Percentiles rank a stretch among this genome's conserved stretches.
Evolutionary conservation across 306 rosid genomes (phyloP).

Genomic region (Medicago arabica): DNA sequence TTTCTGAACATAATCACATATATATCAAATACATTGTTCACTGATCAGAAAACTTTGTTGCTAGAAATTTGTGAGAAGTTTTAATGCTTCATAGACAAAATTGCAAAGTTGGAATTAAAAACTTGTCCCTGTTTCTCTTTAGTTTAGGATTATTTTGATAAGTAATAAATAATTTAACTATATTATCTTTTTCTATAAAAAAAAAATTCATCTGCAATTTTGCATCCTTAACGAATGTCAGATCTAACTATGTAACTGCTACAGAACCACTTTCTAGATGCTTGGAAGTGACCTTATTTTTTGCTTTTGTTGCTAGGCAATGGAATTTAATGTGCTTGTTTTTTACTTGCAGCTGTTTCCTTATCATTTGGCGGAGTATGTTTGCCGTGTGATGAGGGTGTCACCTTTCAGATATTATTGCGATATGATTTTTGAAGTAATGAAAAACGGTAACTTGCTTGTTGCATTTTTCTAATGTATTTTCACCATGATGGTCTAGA

Average conservation of each 20-base stretch:
- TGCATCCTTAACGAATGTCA: not conserved
- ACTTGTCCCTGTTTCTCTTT: constrained; percentile 21
- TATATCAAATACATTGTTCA: constrained; percentile 31
- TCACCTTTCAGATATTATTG: constrained; percentile 98
- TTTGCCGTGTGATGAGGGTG: constrained; percentile 96
- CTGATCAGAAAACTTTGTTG: constrained; percentile 27
- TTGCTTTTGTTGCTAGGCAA: constrained; percentile 40
- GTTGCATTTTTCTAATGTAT: constrained; percentile 43
- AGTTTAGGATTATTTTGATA: not conserved
- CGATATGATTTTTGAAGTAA: constrained; percentile 96
- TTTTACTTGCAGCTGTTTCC: constrained; percentile 90
- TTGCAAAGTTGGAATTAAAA: constrained; percentile 6
- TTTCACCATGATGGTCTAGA: constrained; percentile 23
- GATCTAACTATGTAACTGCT: not conserved
- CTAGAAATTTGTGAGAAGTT: constrained; percentile 3
- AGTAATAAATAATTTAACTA: constrained; percentile 7
- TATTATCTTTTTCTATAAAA: not conserved
- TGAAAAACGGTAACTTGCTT: constrained; percentile 83
- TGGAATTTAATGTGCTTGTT: constrained; percentile 44
- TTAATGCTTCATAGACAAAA: not conserved
- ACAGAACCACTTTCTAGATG: constrained; percentile 9
- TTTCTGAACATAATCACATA: constrained; percentile 30
- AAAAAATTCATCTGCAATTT: constrained; percentile 2
- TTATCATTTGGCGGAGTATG: constrained; percentile 90
- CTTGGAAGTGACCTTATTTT: constrained; percentile 6